These are phyloP conservation scores for Exsudoporus frostii DNA, from an alignment of 768 basidiomycete genomes.

Conservation along the genomic window DNA sequence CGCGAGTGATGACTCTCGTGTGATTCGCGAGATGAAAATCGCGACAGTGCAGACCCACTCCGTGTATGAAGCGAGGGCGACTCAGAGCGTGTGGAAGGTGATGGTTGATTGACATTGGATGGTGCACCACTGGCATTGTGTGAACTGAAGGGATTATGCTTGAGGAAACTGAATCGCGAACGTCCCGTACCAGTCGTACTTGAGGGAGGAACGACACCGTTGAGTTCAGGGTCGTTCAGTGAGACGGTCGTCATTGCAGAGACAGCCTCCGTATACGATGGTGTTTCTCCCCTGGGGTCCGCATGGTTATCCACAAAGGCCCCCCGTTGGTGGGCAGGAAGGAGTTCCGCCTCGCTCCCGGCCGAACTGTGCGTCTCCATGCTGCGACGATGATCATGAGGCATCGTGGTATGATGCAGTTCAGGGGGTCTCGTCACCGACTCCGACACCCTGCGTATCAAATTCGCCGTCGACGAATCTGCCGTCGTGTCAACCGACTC, in stretches of 20 bases:
- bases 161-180: conserved; percentile 49
- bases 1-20: conserved; percentile 17
- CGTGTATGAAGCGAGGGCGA: conserved; percentile 17
- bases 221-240: conserved; percentile 21
- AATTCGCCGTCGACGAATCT: conserved; percentile 21
- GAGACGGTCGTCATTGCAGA: conserved; percentile 16
- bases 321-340: conserved; percentile 14
- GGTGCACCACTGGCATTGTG: conserved; percentile 17
- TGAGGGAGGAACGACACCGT: not conserved
- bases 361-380: conserved; percentile 21
- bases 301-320: conserved; percentile 3
- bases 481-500: conserved; percentile 26
- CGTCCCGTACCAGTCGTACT: conserved; percentile 13
- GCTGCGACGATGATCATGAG: conserved; percentile 9
- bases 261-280: conserved; percentile 56
- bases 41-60: conserved; percentile 20
- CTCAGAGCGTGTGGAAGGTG: conserved; percentile 15
- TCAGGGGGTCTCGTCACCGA: conserved; percentile 15
- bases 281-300: conserved; percentile 60
- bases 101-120: conserved; percentile 8
- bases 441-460: conserved; percentile 11
- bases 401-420: not conserved
- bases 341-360: conserved; percentile 22
- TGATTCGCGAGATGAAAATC: conserved; percentile 23
- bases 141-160: conserved; percentile 37